A percentile compares a stretch with the other conserved stretches of the same genome.
Evolutionary conservation across 768 basidiomycete species (phyloP).

Genomic region (Termitomyces sp.): DNA sequence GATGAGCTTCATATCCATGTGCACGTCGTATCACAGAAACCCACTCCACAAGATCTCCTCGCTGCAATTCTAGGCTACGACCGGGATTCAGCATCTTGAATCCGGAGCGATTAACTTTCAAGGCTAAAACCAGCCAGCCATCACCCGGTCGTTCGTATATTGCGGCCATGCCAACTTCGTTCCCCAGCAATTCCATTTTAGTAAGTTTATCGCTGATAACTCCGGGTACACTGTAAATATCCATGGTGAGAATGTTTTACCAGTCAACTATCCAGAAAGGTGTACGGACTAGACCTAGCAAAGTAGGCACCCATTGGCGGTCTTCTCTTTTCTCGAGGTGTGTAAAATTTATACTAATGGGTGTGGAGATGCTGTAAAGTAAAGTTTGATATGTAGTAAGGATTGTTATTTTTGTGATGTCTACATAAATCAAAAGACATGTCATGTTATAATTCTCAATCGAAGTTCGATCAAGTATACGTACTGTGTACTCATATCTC

Average conservation of each 20-base stretch:
- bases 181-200: neutral
- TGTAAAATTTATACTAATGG: neutral
- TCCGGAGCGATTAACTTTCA: neutral
- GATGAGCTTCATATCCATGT: slow-evolving; percentile 43
- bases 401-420: neutral
- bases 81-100: slow-evolving; percentile 2
- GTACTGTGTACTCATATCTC: neutral
- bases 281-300: neutral
- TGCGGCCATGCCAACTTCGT: neutral
- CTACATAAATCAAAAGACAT: neutral
- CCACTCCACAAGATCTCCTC: slow-evolving; percentile 49
- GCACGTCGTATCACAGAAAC: slow-evolving; percentile 49
- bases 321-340: neutral
- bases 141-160: neutral
- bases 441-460: too few species aligned
- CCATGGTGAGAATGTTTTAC: neutral
- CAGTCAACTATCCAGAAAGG: neutral
- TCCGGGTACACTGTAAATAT: neutral
- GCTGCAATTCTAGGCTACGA: slow-evolving; percentile 20
- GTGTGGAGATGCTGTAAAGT: neutral
- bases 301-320: neutral
- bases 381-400: too few species aligned
- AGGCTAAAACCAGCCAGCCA: neutral
- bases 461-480: too few species aligned
- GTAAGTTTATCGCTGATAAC: neutral